phyloP scores from a whole-genome alignment of 257 asterid species.

The Nicotiana noctiflora region DNA sequence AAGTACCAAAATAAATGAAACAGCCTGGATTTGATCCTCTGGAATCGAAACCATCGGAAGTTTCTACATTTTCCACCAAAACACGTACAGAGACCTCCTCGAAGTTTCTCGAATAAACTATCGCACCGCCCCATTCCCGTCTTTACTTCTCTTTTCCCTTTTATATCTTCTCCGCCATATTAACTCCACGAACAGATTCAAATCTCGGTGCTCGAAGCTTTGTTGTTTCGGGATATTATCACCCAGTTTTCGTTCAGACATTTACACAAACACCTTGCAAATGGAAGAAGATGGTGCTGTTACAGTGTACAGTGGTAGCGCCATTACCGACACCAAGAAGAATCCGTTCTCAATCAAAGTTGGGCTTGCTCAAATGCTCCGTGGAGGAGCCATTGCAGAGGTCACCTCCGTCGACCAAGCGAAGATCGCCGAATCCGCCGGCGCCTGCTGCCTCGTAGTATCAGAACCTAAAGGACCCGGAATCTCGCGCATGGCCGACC shows the following conservation, averaged over 20 bases:
- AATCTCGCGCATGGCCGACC: constrained; percentile 84
- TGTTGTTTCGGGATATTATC: neutral
- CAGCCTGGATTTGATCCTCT: neutral
- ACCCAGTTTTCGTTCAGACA: constrained; percentile 14
- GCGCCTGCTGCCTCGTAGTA: constrained; percentile 66
- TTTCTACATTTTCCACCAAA: constrained; percentile 26
- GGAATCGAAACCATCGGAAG: constrained; percentile 16
- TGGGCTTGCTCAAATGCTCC: constrained; percentile 69
- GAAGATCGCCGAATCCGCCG: constrained; percentile 76
- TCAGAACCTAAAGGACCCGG: constrained; percentile 42
- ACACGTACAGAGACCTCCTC: neutral
- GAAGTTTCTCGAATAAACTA: constrained; percentile 48
- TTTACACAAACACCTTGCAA: constrained; percentile 15
- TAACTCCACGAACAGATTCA: neutral
- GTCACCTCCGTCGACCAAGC: constrained; percentile 63
- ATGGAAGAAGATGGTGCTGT: constrained; percentile 80
- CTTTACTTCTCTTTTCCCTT: neutral
- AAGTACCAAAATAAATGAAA: neutral
- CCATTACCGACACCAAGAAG: constrained; percentile 59
- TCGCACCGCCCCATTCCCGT: constrained; percentile 16
- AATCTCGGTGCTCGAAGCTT: neutral
- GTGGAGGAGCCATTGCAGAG: constrained; percentile 77
- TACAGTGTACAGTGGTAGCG: constrained; percentile 63
- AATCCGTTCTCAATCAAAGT: constrained; percentile 62
- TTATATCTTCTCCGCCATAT: neutral